Evolutionary conservation across 2,329 filamentous ascomycete species (phyloP).

Genomic region (Kalaharituber pfeilii): DNA sequence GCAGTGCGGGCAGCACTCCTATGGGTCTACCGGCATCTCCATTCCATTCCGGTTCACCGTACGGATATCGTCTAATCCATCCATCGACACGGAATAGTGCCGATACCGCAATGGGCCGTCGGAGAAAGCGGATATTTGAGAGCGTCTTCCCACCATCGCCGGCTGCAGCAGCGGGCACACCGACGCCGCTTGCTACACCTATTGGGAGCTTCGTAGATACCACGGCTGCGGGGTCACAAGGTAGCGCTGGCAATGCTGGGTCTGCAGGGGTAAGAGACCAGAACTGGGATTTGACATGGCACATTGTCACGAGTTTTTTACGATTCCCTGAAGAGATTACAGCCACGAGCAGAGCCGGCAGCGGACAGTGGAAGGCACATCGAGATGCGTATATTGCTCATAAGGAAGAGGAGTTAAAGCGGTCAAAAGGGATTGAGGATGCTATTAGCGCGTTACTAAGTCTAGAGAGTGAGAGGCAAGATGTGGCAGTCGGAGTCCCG

Average conservation of each 20-base stretch:
- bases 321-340: conserved; percentile 19
- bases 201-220: not conserved
- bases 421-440: conserved; percentile 4
- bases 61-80: not conserved
- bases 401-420: conserved; percentile 12
- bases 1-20: not conserved
- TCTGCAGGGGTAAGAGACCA: not conserved
- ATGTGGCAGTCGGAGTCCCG: conserved; percentile 2
- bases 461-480: conserved; percentile 13
- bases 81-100: not conserved
- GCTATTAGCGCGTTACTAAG: conserved; percentile 20
- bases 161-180: not conserved
- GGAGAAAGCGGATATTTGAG: conserved; percentile 18
- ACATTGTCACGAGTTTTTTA: conserved; percentile 20
- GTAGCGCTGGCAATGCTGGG: not conserved
- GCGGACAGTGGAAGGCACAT: conserved; percentile 8
- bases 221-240: not conserved
- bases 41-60: not conserved
- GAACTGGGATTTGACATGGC: conserved; percentile 14
- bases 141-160: conserved; percentile 21
- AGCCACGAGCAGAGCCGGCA: conserved; percentile 12
- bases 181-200: not conserved
- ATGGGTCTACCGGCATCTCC: not conserved
- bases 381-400: conserved; percentile 7
- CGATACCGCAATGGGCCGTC: not conserved